phyloP scores from a whole-genome alignment of 176 grass and related monocot species.

The Oryza nivara region DNA sequence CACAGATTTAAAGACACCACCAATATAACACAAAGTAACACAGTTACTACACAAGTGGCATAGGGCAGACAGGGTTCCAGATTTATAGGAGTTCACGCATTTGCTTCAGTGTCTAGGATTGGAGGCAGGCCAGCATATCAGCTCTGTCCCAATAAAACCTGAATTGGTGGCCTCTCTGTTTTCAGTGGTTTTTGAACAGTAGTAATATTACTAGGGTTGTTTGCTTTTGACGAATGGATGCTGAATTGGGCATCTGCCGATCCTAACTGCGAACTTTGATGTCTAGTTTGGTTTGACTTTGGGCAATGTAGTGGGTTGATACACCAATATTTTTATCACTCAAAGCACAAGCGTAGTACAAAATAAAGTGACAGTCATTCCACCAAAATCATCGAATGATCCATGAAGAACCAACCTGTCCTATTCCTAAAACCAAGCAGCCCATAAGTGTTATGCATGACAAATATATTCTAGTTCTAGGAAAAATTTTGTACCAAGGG shows the following conservation, averaged over 20 bases:
- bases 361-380: not conserved
- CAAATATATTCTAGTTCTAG: not conserved
- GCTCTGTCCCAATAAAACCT: not conserved
- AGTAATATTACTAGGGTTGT: not conserved
- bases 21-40: not conserved
- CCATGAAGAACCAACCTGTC: not conserved
- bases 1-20: not conserved
- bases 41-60: not conserved
- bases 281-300: not conserved
- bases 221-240: not conserved
- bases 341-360: not conserved
- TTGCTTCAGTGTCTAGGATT: constrained; percentile 8
- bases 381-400: not conserved
- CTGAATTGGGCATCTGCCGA: not conserved
- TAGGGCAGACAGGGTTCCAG: constrained; percentile 13
- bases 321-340: not conserved
- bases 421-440: not conserved
- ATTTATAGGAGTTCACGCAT: not conserved
- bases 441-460: not conserved
- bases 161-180: not conserved
- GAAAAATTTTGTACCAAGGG: not conserved
- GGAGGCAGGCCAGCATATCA: not conserved
- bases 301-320: not conserved
- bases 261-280: not conserved
- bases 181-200: not conserved